Percentiles rank a stretch among this genome's conserved stretches.
These are phyloP conservation scores for Sclerotinia sclerotiorum DNA, from an alignment of 2,329 filamentous ascomycete species.

Conservation along the genomic window DNA sequence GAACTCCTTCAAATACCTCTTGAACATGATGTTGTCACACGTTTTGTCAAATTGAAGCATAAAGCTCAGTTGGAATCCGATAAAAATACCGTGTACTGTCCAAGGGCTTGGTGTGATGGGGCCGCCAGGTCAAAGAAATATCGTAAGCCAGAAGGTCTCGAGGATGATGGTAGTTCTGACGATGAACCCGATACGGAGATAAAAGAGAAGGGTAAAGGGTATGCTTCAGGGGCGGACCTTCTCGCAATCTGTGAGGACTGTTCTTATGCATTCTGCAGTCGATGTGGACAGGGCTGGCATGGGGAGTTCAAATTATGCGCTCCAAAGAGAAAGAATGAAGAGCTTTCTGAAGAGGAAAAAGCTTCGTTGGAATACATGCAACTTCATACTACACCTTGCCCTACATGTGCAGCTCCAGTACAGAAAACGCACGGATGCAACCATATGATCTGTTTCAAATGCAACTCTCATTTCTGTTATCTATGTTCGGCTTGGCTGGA, in stretches of 20 bases:
- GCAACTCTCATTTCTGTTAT: slow-evolving; percentile 92
- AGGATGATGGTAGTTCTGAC: slow-evolving; percentile 59
- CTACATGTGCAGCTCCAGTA: slow-evolving; percentile 78
- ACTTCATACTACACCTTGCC: slow-evolving; percentile 80
- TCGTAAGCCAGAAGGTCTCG: slow-evolving; percentile 66
- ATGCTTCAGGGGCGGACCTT: slow-evolving; percentile 53
- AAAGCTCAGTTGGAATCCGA: slow-evolving; percentile 91
- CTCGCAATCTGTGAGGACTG: slow-evolving; percentile 88
- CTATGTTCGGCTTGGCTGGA: slow-evolving; percentile 86
- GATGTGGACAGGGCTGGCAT: slow-evolving; percentile 79
- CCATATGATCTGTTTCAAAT: slow-evolving; percentile 92
- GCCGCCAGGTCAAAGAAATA: slow-evolving; percentile 76
- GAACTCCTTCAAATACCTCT: slow-evolving; percentile 79
- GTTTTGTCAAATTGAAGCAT: slow-evolving; percentile 87
- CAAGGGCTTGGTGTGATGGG: slow-evolving; percentile 87
- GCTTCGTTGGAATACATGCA: slow-evolving; percentile 82
- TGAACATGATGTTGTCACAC: slow-evolving; percentile 69
- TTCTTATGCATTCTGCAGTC: slow-evolving; percentile 79
- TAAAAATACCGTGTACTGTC: slow-evolving; percentile 89
- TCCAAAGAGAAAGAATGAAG: slow-evolving; percentile 63
- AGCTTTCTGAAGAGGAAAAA: slow-evolving; percentile 80
- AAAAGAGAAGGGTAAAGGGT: slow-evolving; percentile 28
- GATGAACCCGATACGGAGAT: slow-evolving; percentile 47
- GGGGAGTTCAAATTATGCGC: slow-evolving; percentile 75
- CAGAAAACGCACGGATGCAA: slow-evolving; percentile 96